phyloP scores from a whole-genome alignment of 106 monocot species.

The Dendrobium catenatum region DNA sequence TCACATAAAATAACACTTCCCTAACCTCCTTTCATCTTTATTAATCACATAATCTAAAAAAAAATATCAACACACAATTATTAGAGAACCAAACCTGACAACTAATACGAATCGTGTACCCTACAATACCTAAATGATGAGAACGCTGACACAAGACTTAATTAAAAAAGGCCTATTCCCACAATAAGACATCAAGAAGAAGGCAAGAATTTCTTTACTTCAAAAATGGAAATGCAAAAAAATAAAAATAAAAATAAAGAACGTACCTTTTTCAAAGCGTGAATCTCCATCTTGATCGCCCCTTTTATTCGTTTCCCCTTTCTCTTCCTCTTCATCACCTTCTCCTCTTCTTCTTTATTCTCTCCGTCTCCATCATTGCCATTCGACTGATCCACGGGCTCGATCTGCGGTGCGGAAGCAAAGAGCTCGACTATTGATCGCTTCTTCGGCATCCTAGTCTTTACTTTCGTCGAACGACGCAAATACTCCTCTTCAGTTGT shows the following conservation, averaged over 20 bases:
- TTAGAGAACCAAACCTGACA: not conserved
- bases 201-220: too few species aligned
- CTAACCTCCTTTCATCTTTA: too few species aligned
- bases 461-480: not conserved
- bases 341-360: too few species aligned
- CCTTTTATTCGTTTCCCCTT: not conserved
- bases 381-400: not conserved
- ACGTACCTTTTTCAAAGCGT: conserved; percentile 12
- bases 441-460: conserved; percentile 18
- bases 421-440: conserved; percentile 25
- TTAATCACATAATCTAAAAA: too few species aligned
- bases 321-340: not conserved
- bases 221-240: not conserved
- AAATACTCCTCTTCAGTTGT: not conserved
- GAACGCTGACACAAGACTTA: not conserved
- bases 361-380: not conserved
- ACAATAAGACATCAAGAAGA: not conserved
- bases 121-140: not conserved
- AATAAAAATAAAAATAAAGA: not conserved
- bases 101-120: not conserved
- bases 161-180: not conserved
- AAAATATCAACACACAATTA: too few species aligned
- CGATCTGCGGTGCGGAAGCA: conserved; percentile 17
- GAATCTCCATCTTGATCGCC: not conserved
- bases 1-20: too few species aligned